A percentile compares a stretch with the other conserved stretches of the same genome.
Conservation (phyloP, 495 filamentous ascomycete genomes). For the Hypomontagnella submonticulosa region DNA sequence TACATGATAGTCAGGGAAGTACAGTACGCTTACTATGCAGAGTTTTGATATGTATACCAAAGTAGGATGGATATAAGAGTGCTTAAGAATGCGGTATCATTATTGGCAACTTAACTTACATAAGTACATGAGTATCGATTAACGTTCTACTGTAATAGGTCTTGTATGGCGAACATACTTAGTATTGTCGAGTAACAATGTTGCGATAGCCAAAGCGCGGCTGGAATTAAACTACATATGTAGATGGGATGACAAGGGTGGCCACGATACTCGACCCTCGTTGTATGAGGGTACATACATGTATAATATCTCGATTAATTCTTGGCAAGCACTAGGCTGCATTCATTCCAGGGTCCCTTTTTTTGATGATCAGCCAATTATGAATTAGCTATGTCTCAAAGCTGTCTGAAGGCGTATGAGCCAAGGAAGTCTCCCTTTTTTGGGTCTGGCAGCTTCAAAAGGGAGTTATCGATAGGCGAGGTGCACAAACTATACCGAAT, state of each 20-base stretch:
- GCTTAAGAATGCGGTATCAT: no score
- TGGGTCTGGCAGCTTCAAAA: not conserved
- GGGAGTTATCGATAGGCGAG: not conserved
- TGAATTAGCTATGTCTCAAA: conserved; percentile 18
- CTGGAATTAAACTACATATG: not conserved
- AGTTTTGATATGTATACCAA: no score
- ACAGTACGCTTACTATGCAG: no score
- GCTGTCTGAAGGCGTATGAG: conserved; percentile 16
- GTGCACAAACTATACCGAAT: not conserved
- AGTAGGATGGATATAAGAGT: no score
- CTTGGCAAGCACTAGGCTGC: conserved; percentile 34
- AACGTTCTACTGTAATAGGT: no score
- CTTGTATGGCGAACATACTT: no score
- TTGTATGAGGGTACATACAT: not conserved
- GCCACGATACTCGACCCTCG: not conserved
- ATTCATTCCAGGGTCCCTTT: conserved; percentile 16
- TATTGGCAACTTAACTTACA: no score
- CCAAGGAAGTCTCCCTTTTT: conserved; percentile 9
- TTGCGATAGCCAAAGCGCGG: not conserved
- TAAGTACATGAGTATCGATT: no score
- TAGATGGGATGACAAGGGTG: not conserved
- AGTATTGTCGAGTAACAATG: no score
- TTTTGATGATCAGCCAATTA: conserved; percentile 24
- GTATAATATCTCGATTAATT: conserved; percentile 30
- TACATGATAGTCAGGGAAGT: no score